Base-by-base conservation (phyloP, 169 alveolate genomes). In the Plasmodium cynomolgi region DNA sequence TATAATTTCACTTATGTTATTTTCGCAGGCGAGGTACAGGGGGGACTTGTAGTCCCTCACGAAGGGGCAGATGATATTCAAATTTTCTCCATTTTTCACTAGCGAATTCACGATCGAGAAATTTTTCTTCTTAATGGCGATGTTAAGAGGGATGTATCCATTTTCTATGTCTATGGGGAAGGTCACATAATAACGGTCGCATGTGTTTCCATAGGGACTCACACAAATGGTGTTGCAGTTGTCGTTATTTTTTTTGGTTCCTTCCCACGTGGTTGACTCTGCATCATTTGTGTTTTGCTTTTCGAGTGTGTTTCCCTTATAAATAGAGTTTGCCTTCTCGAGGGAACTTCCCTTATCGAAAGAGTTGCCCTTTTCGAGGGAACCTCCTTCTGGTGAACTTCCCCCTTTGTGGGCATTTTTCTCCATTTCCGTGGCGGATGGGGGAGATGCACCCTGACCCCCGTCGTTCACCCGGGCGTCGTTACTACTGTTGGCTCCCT, bases 21-120 rank as follows among this genome's bases (percentile, higher is more conserved):
- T 94, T 90, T 97, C 98, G 84, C 98, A 97, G 9, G 98, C 98
- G 26, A 97, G 90, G 88, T 96, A 97, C n/a, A 97, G 92, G n/a
- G 98, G 98, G 34, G 98, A 97, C 84, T 97, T 97, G 93, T 96
- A 97, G 41, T 95, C 93, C 86, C 96, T 86, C 26, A 97, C 95
- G 56, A 95, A 96, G 44, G 98, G 98, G 75, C 97, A 96, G 81
- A 50, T 83, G 68, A 92, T 80, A 83, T 97, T 96, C 56, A 97
- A 79, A 75, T 93, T 90, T 37, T 95, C 95, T 34, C 98, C 98
- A 41, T 91, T 94, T 62, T 94, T 92, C 17, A 97, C 95, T 90
- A 97, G 92, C 50, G 95, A 96, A 92, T 96, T 95, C 50, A 96
- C 92, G 33, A 84, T 91, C 3, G 83, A 80, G 44, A 95, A 85